Conservation (phyloP, 1,284 basidiomycete genomes). For the Puccinia novopanici region DNA sequence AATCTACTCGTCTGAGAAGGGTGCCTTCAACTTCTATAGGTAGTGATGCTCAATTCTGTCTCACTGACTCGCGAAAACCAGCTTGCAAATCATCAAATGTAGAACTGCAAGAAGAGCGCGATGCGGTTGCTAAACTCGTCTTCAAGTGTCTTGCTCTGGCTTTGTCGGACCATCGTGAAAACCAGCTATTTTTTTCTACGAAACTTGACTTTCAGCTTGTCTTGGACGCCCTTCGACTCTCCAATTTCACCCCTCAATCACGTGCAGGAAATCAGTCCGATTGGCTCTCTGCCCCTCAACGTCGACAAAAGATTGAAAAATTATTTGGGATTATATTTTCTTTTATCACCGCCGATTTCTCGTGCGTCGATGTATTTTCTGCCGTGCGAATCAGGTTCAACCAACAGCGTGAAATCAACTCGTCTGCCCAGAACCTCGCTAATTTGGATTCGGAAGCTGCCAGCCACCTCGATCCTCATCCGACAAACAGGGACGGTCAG, state of each 20-base stretch:
- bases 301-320: conserved; percentile 31
- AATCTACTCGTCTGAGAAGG: neutral
- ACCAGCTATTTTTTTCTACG: conserved; percentile 41
- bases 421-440: neutral
- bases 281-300: neutral
- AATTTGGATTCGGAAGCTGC: neutral
- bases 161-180: conserved; percentile 30
- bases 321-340: conserved; percentile 41
- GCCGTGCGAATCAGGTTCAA: conserved; percentile 20
- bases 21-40: neutral
- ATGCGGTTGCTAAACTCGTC: conserved; percentile 33
- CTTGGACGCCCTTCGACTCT: conserved; percentile 45
- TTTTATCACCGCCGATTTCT: conserved; percentile 44
- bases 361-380: conserved; percentile 36
- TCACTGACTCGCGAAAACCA: conserved; percentile 23
- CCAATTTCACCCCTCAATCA: conserved; percentile 23
- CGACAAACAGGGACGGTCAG: neutral
- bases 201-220: conserved; percentile 35
- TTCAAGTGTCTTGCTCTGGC: conserved; percentile 47
- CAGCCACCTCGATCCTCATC: neutral
- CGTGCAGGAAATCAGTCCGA: neutral
- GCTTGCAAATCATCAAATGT: neutral
- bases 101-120: conserved; percentile 41
- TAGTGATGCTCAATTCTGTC: neutral
- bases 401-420: neutral